These are phyloP conservation scores for Arachnomyces sp. DNA, from an alignment of 2,329 filamentous ascomycete genomes.

Conservation along the genomic window DNA sequence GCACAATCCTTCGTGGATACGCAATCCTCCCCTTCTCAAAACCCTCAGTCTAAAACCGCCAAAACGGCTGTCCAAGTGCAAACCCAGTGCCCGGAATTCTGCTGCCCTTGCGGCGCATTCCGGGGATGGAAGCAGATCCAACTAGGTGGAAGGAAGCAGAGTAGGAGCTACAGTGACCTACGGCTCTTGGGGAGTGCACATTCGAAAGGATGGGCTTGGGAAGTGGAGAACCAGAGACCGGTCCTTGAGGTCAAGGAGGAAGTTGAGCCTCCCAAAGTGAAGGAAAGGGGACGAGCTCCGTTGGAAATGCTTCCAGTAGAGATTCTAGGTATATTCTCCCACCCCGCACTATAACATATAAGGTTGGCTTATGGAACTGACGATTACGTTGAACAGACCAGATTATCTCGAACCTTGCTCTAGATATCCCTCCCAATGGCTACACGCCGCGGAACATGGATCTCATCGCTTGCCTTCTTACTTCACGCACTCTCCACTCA, in stretches of 20 bases:
- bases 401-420: slow-evolving; percentile 65
- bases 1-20: slow-evolving; percentile 38
- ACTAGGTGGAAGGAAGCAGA: slow-evolving; percentile 34
- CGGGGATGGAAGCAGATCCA: slow-evolving; percentile 39
- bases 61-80: slow-evolving; percentile 22
- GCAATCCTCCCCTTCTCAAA: slow-evolving; percentile 22
- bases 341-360: slow-evolving; percentile 6
- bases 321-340: slow-evolving; percentile 54
- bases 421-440: slow-evolving; percentile 68
- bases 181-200: slow-evolving; percentile 27
- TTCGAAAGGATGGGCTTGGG: slow-evolving; percentile 36
- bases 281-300: slow-evolving; percentile 34
- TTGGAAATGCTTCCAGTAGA: slow-evolving; percentile 63
- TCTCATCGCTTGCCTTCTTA: slow-evolving; percentile 64
- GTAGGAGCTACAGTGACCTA: slow-evolving; percentile 37
- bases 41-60: slow-evolving; percentile 18
- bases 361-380: not conserved
- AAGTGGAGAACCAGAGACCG: slow-evolving; percentile 20
- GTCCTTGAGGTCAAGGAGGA: slow-evolving; percentile 17
- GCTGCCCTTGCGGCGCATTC: slow-evolving; percentile 39
- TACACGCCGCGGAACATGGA: slow-evolving; percentile 69
- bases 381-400: slow-evolving; percentile 42
- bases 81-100: slow-evolving; percentile 23
- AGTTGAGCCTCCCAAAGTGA: slow-evolving; percentile 16
- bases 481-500: slow-evolving; percentile 65